Percentiles rank a stretch among this genome's conserved stretches.
These are phyloP conservation scores for Rhododendron simsii DNA, from an alignment of 148 eudicot genomes.

Conservation along the genomic window DNA sequence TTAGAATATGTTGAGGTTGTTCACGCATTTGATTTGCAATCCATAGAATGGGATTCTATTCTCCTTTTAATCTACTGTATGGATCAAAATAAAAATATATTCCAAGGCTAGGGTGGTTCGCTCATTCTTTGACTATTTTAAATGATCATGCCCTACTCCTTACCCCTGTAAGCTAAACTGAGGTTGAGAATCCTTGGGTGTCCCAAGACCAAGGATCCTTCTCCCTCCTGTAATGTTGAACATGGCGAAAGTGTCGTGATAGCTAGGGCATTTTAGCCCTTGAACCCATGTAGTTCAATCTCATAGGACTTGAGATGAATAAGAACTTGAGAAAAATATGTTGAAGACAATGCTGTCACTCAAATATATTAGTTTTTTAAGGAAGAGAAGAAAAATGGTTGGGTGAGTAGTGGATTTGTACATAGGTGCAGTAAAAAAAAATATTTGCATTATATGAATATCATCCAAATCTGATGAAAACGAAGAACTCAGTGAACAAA, in stretches of 20 bases:
- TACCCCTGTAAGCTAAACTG: background rate
- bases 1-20: background rate
- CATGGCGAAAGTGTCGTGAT: background rate
- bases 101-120: background rate
- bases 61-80: background rate
- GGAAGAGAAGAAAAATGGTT: background rate
- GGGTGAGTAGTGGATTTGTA: background rate
- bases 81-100: background rate
- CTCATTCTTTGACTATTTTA: background rate
- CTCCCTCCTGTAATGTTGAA: background rate
- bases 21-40: background rate
- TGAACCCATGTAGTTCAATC: background rate
- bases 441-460: background rate
- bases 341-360: background rate
- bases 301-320: background rate
- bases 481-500: background rate
- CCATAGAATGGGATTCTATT: background rate
- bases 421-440: background rate
- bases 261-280: background rate
- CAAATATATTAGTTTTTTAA: too few relatives aligned
- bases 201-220: background rate
- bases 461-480: background rate
- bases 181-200: background rate
- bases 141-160: background rate
- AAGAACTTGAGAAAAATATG: background rate